These are phyloP conservation scores for Suillus discolor DNA, from an alignment of 768 basidiomycete species.

Conservation along the genomic window DNA sequence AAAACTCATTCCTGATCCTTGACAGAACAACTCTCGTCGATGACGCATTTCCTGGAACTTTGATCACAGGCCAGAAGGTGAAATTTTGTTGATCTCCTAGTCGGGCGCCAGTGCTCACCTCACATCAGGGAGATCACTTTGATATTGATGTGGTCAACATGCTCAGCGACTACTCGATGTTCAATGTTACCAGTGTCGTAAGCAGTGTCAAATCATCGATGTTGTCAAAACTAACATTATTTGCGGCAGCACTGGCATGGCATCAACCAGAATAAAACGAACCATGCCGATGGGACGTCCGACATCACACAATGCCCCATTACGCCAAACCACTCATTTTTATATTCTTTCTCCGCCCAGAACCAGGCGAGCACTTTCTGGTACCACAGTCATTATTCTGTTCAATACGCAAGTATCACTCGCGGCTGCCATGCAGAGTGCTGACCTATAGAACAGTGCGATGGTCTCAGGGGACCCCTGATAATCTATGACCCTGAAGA, in stretches of 20 bases:
- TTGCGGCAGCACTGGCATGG: conserved; percentile 57
- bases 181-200: conserved; percentile 55
- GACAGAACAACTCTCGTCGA: conserved; percentile 43
- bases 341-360: conserved; percentile 23
- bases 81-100: not conserved
- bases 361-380: conserved; percentile 32
- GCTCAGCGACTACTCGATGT: conserved; percentile 49
- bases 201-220: conserved; percentile 17
- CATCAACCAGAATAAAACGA: conserved; percentile 43
- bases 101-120: conserved; percentile 4
- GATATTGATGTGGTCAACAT: conserved; percentile 49
- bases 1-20: not conserved
- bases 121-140: conserved; percentile 39
- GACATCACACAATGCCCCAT: conserved; percentile 38
- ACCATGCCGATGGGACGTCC: conserved; percentile 47
- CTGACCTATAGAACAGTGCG: conserved; percentile 14
- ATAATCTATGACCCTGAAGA: conserved; percentile 47
- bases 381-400: conserved; percentile 40
- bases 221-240: not conserved
- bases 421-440: not conserved
- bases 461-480: conserved; percentile 29
- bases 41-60: conserved; percentile 46
- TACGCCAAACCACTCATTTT: conserved; percentile 19
- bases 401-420: conserved; percentile 35
- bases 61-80: conserved; percentile 43